Evolutionary conservation across 2,329 filamentous ascomycete species (phyloP), one percentile per base, ranked within the genome.

Genomic region (Fusarium sp.): DNA sequence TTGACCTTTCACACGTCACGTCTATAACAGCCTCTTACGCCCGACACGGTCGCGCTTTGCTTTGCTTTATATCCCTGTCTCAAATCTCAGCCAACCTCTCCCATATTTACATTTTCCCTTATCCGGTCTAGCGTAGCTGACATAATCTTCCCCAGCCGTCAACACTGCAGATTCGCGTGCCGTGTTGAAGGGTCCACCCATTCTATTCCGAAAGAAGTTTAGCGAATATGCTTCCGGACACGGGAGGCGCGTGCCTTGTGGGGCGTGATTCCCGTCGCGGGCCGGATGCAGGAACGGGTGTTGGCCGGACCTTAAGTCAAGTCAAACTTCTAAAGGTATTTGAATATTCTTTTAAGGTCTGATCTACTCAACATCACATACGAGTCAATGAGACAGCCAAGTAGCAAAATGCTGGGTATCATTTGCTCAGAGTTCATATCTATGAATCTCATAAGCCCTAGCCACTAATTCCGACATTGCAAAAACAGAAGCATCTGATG

Each of bases 391-490:
- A 23, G 23, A 27, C 10, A 20, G 38, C 10, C 30, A 60, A 49
- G 50, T 64, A 67, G 64, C 66, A 74, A 76, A 76, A 67, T 52
- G 66, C 64, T 76, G 74, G 74, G 74, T 76, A 76, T 76, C 74
- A 76, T 76, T 75, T 73, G 71, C 63, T 73, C 69, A 46, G 56
- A 57, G 60, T 56, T 65, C 67, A 64, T 76, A 41, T 69, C 61
- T 70, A 60, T 71, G 58, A 63, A 62, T 60, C 70, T 64, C 63
- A 23, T 53, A n/a, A 71, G 63, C 61, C 60, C 49, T 75, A 66
- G 40, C 63, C 64, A 40, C 62, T 64, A 49, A 41, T 58, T 44
- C 44, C 48, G 41, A 64, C 48, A 58, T 58, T 64, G 60, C 57
- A 65, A 60, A 67, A 44, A 53, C 30, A 37, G 44, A 70, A 62